Evolutionary conservation across 495 filamentous ascomycete genomes (phyloP), one percentile per base, ranked within the genome.

Genomic region (Daldinia childiae): DNA sequence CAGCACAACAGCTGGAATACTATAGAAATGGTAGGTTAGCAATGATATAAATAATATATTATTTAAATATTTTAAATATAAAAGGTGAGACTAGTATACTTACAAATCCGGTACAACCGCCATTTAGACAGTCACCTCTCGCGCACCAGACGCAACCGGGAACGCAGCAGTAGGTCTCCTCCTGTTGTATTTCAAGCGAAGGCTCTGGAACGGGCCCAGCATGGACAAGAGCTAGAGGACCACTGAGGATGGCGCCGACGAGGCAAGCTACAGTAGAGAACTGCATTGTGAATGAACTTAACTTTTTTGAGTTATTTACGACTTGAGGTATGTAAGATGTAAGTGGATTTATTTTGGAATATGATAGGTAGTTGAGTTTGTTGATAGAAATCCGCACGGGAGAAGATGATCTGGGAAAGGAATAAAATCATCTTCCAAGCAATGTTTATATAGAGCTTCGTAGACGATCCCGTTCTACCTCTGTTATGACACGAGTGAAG

Each of bases 141-240:
- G 21, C 14, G 36, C 64, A 67, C 8, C 12, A 9, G n/a, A 27
- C 0, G 11, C 64, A 67, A 1, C 64, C 64, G 14, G 24, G 19
- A 4, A 26, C 29, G 32, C 64, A 67, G 57, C 64, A 67, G 36
- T 43, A 55, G 38, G 15, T 58, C 15, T 55, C 14, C 19, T 34
- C 43, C 32, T 57, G 24, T 15, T 39, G 45, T 45, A 9, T 15
- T 6, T 52, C 24, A 15, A 39, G 32, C 4, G 39, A n/a, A 29
- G 17, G 3, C 11, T 7, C 45, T 27, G 43, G 56, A 12, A 55
- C 17, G 4, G 56, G 56, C 0, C 24, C 48, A 17, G 64, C 45
- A 6, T 32, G 12, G 24, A 17, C 64, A 6, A 60, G 17, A 17
- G 34, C 43, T 5, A 60, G 43, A 14, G 56, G 26, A 30, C 57